Percentiles rank a stretch among this genome's conserved stretches.
These are phyloP conservation scores for Volvox africanus DNA, from an alignment of 139 green algal genomes.

Conservation along the genomic window DNA sequence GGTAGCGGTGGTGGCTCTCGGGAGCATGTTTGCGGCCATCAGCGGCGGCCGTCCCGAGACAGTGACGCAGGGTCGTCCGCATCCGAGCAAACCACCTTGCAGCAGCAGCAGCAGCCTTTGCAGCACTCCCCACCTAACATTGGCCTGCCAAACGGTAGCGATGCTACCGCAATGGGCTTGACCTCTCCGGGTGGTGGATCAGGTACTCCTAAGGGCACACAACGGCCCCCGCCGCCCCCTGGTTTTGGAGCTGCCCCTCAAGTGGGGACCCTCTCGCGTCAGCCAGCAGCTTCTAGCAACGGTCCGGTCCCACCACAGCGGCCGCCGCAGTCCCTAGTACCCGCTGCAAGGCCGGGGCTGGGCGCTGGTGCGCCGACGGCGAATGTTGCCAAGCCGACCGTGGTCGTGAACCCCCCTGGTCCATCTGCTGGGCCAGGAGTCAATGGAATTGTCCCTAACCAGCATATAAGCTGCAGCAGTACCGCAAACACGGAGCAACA, in stretches of 20 bases:
- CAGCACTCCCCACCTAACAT: neutral
- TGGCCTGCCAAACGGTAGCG: neutral
- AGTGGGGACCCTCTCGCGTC: neutral
- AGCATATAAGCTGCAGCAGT: neutral
- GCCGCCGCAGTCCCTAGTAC: neutral
- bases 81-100: neutral
- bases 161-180: neutral
- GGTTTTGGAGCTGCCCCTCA: constrained; percentile 30
- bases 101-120: neutral
- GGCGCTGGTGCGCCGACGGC: neutral
- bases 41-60: constrained; percentile 30
- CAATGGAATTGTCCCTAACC: neutral
- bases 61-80: constrained; percentile 25
- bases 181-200: neutral
- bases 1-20: constrained; percentile 2
- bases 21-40: neutral
- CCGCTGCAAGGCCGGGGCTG: neutral
- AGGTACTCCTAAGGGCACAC: constrained; percentile 9
- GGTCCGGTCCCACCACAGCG: neutral
- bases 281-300: neutral
- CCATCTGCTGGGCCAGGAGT: neutral
- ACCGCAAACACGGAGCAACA: neutral
- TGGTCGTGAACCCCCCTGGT: neutral
- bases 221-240: constrained; percentile 16
- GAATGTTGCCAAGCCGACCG: neutral